Conservation (phyloP, 129 eudicot species). For the Apium graveolens region DNA sequence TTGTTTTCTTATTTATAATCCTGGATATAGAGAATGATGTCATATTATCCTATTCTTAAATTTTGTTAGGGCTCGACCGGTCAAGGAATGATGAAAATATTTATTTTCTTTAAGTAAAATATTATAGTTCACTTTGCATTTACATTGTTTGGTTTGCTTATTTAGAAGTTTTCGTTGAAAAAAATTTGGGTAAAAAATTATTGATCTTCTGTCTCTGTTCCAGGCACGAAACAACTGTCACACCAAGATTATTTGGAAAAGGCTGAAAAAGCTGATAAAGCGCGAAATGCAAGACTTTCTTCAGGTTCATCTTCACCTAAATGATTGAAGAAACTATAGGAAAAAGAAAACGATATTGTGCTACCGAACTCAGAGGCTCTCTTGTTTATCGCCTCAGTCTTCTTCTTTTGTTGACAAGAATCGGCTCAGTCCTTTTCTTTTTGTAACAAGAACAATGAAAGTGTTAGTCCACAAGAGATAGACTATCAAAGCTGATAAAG, state of each 20-base stretch:
- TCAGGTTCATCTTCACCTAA: slow-evolving; percentile 52
- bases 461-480: not conserved
- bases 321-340: slow-evolving; percentile 16
- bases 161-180: not conserved
- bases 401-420: not conserved
- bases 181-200: not conserved
- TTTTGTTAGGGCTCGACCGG: not conserved
- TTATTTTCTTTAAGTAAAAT: not conserved
- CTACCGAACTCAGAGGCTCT: not conserved
- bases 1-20: not conserved
- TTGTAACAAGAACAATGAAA: not conserved
- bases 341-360: not conserved
- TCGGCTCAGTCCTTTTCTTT: not conserved
- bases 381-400: not conserved
- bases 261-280: slow-evolving; percentile 93
- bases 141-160: not conserved
- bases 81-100: not conserved
- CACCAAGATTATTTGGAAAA: slow-evolving; percentile 92
- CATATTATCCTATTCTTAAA: not conserved
- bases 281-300: slow-evolving; percentile 72
- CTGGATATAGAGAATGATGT: not conserved
- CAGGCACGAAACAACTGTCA: slow-evolving; percentile 77
- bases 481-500: not conserved
- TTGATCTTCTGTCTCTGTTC: not conserved
- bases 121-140: not conserved